phyloP scores from a whole-genome alignment of 805 yeast species.

The Saturnispora bothae region DNA sequence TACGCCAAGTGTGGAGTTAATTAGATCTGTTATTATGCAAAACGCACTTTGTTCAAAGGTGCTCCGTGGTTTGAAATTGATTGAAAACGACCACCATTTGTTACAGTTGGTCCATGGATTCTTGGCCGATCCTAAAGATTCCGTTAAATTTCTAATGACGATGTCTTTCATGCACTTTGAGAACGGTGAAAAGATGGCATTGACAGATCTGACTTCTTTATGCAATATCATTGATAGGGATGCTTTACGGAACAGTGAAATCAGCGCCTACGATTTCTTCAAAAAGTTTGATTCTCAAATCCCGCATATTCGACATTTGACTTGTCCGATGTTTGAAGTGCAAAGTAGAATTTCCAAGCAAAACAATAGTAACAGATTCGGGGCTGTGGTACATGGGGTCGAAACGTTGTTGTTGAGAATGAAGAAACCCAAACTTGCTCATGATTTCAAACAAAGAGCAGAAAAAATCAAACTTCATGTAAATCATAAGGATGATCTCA shows the following conservation, averaged over 20 bases:
- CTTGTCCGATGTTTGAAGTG: too few species aligned
- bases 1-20: conserved; percentile 4
- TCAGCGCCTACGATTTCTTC: conserved; percentile 5
- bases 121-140: conserved; percentile 2
- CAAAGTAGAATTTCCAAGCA: background rate
- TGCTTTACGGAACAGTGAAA: background rate
- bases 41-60: conserved; percentile 3
- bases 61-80: background rate
- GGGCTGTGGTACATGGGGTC: background rate
- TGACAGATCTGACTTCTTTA: background rate
- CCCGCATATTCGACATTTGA: too few species aligned
- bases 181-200: background rate
- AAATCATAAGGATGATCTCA: background rate
- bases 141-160: background rate
- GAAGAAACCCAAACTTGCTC: background rate
- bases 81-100: background rate
- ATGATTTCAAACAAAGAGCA: background rate
- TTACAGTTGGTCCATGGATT: background rate
- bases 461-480: background rate
- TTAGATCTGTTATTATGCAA: background rate
- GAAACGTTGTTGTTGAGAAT: conserved; percentile 1
- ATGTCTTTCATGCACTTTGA: conserved; percentile 1
- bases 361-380: background rate
- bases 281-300: too few species aligned
- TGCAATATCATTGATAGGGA: conserved; percentile 4